Evolutionary conservation across 1,139 yeast genomes (phyloP).

Genomic region (Blastobotrys petasosporus): DNA sequence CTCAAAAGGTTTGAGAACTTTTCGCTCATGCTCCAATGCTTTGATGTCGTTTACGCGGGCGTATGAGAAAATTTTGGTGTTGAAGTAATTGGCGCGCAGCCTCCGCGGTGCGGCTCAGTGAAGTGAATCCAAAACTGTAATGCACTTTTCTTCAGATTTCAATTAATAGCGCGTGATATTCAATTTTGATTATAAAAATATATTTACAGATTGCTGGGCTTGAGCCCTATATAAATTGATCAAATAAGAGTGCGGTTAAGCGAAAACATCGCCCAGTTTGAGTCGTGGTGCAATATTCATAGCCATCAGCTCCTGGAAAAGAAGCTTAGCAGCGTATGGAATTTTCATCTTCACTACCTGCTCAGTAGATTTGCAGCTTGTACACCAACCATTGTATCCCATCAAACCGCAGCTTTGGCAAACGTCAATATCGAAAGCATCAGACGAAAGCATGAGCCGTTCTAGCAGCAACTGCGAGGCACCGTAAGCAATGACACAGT

Average conservation of each 20-base stretch:
- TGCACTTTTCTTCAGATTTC: no score
- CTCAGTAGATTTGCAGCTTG: slow-evolving; percentile 86
- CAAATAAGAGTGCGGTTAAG: neutral
- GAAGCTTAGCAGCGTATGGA: slow-evolving; percentile 94
- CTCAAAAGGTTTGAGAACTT: slow-evolving; percentile 23
- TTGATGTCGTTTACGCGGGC: no score
- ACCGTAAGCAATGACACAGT: slow-evolving; percentile 98
- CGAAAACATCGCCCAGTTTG: slow-evolving; percentile 59
- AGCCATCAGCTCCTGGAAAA: slow-evolving; percentile 98
- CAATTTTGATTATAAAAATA: neutral
- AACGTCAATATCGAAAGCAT: slow-evolving; percentile 94
- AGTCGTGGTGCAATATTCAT: slow-evolving; percentile 98
- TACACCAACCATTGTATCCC: slow-evolving; percentile 98
- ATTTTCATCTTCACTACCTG: slow-evolving; percentile 87
- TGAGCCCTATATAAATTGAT: neutral
- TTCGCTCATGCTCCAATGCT: neutral
- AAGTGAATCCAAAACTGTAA: no score
- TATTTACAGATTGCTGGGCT: neutral
- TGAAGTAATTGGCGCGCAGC: no score
- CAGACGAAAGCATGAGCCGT: slow-evolving; percentile 93
- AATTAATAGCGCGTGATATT: no score
- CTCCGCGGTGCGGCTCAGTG: no score
- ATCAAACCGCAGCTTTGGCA: slow-evolving; percentile 95
- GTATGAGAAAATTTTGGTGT: no score
- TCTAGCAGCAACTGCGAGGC: slow-evolving; percentile 92